Percentiles rank a stretch among this genome's conserved stretches.
Conservation (phyloP, 1,139 yeast species). For the Pichia sp. region DNA sequence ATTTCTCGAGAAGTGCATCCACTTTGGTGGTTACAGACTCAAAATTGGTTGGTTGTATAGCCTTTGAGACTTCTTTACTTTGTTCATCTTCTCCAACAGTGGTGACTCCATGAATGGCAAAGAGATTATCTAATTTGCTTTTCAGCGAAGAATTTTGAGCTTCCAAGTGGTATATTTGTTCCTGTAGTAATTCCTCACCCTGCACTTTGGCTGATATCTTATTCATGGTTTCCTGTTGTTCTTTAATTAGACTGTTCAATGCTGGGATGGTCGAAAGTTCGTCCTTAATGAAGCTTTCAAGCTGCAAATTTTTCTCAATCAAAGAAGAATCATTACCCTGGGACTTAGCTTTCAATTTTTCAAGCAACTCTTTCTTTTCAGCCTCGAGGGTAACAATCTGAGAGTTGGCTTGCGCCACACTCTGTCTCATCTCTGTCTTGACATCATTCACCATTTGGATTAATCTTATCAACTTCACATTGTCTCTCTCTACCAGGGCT, state of each 20-base stretch:
- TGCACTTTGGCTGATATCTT: slow-evolving; percentile 40
- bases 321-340: background rate
- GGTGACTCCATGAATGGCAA: background rate
- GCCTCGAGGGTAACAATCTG: slow-evolving; percentile 27
- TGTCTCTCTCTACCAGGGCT: slow-evolving; percentile 19
- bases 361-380: slow-evolving; percentile 20
- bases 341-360: slow-evolving; percentile 4
- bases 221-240: slow-evolving; percentile 47
- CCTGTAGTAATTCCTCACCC: slow-evolving; percentile 43
- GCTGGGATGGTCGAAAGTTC: slow-evolving; percentile 51
- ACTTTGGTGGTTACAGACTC: slow-evolving; percentile 13
- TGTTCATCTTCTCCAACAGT: background rate
- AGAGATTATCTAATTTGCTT: slow-evolving; percentile 43
- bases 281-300: slow-evolving; percentile 43
- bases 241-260: slow-evolving; percentile 51
- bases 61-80: background rate
- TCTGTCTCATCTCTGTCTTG: slow-evolving; percentile 28
- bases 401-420: slow-evolving; percentile 29
- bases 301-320: slow-evolving; percentile 5
- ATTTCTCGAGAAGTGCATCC: slow-evolving; percentile 7
- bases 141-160: slow-evolving; percentile 41
- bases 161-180: slow-evolving; percentile 47
- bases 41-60: background rate
- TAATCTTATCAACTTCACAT: slow-evolving; percentile 24
- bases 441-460: slow-evolving; percentile 26